Percentiles rank a stretch among this genome's conserved stretches.
These are phyloP conservation scores for Thraustochytrium sp. DNA, from an alignment of 352 stramenopile species.

Conservation along the genomic window DNA sequence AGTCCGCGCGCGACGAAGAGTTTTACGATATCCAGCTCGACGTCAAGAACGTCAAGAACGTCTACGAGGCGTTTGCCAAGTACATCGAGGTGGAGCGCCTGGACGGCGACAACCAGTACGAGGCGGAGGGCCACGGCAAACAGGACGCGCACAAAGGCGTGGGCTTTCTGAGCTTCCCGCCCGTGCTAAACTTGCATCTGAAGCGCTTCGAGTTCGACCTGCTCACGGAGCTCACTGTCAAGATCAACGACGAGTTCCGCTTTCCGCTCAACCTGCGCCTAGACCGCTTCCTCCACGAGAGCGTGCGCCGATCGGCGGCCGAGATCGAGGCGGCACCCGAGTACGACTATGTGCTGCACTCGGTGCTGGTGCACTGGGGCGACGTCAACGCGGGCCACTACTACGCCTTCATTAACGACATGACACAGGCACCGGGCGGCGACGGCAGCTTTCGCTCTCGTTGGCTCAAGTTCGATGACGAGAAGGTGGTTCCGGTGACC, in stretches of 20 bases:
- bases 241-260: slow-evolving; percentile 55
- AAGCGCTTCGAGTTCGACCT: slow-evolving; percentile 57
- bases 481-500: slow-evolving; percentile 7
- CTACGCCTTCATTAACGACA: slow-evolving; percentile 78
- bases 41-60: slow-evolving; percentile 49
- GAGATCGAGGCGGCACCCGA: slow-evolving; percentile 12
- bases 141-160: slow-evolving; percentile 50
- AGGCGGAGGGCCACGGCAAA: slow-evolving; percentile 59
- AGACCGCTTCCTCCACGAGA: slow-evolving; percentile 42
- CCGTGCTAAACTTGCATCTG: slow-evolving; percentile 54
- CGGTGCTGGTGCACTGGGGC: slow-evolving; percentile 82
- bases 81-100: slow-evolving; percentile 85
- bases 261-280: slow-evolving; percentile 50
- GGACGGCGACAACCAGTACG: slow-evolving; percentile 87
- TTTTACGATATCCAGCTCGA: slow-evolving; percentile 53
- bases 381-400: slow-evolving; percentile 83
- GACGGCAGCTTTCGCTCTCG: neutral
- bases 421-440: neutral
- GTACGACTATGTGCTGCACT: slow-evolving; percentile 76
- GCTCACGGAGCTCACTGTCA: slow-evolving; percentile 49
- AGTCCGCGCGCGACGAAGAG: slow-evolving; percentile 32
- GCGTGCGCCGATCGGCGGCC: neutral
- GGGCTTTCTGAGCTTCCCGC: slow-evolving; percentile 37
- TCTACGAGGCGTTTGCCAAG: slow-evolving; percentile 44
- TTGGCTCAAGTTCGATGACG: slow-evolving; percentile 47